Base-by-base conservation (phyloP, 2,329 filamentous ascomycete genomes). In the Endoconidiophora polonica region DNA sequence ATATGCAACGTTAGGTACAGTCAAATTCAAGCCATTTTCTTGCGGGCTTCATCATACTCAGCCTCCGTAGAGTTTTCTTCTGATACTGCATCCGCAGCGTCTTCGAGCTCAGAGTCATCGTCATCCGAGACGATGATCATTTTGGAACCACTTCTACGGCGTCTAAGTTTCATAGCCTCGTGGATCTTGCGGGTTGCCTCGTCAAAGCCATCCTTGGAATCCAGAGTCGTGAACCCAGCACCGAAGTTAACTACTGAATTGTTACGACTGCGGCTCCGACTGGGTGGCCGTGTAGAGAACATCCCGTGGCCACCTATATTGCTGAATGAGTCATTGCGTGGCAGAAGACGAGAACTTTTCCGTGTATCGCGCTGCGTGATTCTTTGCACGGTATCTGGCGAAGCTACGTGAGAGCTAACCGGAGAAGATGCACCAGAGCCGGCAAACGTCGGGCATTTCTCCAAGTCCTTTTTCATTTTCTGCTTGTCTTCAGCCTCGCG, bases 321-420 rank as follows among this genome's bases (percentile, higher is more conserved):
- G 64, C 81, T 81, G 67, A 95, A 95, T 0, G 85, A 91, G 65
- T 96, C 91, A 67, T 94, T 95, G 54, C 84, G 80, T 6, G 90
- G 88, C 56, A 75, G 68, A 2, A 68, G 66, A 16, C 70, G 68
- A 58, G 72, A 73, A 26, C 72, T 75, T 56, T 66, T 66, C 24
- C 68, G 74, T 20, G 69, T 80, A 65, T 62, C 72, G 64, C 66
- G 67, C 49, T 67, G 67, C 42, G 63, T 65, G 56, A 68, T 62
- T 52, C 59, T 60, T 44, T 61, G 63, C 18, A 65, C 64, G n/a
- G 65, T 63, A 50, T 68, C 66, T 37, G 59, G 58, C 41, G 65
- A 65, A 7, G 59, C 61, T 3, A 58, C 57, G 54, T 63, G 68
- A 9, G 72, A 73, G 23, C 44, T 44, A 16, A 55, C 48, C 57